Evolutionary conservation across 2,329 filamentous ascomycete genomes (phyloP).

Genomic region (Colletotrichum lentis): DNA sequence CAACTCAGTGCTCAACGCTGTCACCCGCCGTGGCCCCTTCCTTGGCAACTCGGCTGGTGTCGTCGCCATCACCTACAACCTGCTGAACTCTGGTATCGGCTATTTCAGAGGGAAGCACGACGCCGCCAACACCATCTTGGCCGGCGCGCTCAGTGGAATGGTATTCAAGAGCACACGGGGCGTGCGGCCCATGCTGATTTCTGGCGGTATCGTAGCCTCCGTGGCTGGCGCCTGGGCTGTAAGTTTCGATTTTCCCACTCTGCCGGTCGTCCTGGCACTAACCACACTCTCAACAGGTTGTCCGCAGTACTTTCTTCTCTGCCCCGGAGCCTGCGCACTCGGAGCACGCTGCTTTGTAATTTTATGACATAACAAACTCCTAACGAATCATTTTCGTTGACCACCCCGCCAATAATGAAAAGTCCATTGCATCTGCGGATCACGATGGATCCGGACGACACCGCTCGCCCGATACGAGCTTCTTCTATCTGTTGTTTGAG

Average conservation of each 20-base stretch:
- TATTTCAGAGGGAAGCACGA: conserved; percentile 86
- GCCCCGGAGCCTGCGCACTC: conserved; percentile 44
- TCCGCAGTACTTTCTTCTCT: conserved; percentile 55
- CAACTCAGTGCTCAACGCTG: conserved; percentile 93
- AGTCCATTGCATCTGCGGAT: conserved; percentile 15
- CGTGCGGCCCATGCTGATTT: conserved; percentile 91
- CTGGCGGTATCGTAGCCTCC: conserved; percentile 85
- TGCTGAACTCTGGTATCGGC: conserved; percentile 84
- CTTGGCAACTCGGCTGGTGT: conserved; percentile 96
- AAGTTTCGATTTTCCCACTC: conserved; percentile 53
- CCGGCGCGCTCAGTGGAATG: conserved; percentile 88
- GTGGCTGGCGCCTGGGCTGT: conserved; percentile 92
- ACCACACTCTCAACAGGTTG: conserved; percentile 44
- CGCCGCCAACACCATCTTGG: conserved; percentile 84
- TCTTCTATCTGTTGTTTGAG: conserved; percentile 37
- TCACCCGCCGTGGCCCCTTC: conserved; percentile 92
- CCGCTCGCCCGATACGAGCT: conserved; percentile 38
- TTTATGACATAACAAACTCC: conserved; percentile 23
- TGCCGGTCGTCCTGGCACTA: conserved; percentile 7
- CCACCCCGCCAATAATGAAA: conserved; percentile 33
- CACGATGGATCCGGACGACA: conserved; percentile 24
- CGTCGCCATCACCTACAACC: conserved; percentile 95
- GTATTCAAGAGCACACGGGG: conserved; percentile 97
- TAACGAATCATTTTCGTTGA: conserved; percentile 32
- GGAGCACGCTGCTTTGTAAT: conserved; percentile 38